Evolutionary conservation across 202 grass and related monocot species (phyloP).

Genomic region (Cymbopogon flexuosus): DNA sequence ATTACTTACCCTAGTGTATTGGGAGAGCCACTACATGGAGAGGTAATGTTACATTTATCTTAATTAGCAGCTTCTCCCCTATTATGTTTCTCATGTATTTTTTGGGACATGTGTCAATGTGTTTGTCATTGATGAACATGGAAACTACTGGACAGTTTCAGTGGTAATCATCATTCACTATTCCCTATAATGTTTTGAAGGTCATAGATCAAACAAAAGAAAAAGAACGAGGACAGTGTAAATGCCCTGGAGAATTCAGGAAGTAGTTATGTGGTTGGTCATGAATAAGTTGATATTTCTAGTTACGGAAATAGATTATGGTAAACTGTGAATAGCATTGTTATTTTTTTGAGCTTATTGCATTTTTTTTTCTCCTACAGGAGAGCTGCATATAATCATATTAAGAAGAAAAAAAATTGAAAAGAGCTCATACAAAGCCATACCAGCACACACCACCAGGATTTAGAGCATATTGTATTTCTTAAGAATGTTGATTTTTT

Average conservation of each 20-base stretch:
- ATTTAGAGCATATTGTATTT: not conserved
- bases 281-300: not conserved
- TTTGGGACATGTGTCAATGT: not conserved
- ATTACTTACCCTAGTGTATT: conserved; percentile 96
- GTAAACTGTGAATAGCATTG: not conserved
- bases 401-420: not conserved
- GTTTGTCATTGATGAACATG: conserved; percentile 7
- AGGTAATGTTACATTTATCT: conserved; percentile 47
- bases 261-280: not conserved
- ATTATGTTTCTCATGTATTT: conserved; percentile 11
- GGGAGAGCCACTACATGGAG: conserved; percentile 90
- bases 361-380: not conserved
- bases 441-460: not conserved
- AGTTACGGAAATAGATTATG: not conserved
- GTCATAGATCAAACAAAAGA: conserved; percentile 10
- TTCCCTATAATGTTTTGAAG: conserved; percentile 9
- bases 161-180: not conserved
- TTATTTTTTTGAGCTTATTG: not conserved
- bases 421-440: not conserved
- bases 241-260: not conserved
- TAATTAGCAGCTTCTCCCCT: not conserved
- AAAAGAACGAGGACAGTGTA: not conserved
- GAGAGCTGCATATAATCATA: not conserved
- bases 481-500: not conserved
- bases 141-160: not conserved